Conservation (phyloP, 768 basidiomycete genomes). For the Kwoniella mangroviensis region DNA sequence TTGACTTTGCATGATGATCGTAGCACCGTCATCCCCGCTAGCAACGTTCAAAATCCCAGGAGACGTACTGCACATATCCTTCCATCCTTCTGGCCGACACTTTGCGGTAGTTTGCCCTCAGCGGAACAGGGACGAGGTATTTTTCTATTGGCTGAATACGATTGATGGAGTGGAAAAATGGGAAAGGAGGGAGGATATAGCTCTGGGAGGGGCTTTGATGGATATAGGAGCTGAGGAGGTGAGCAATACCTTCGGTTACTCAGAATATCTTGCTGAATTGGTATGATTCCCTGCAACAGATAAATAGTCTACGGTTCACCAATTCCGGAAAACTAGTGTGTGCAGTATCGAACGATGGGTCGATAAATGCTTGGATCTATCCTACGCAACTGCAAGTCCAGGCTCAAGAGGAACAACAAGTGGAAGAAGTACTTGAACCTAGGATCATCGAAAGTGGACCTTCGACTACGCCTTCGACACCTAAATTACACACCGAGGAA, state of each 20-base stretch:
- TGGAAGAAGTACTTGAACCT: slow-evolving; percentile 4
- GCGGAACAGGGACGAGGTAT: slow-evolving; percentile 44
- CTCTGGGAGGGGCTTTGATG: slow-evolving; percentile 33
- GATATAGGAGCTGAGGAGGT: slow-evolving; percentile 50
- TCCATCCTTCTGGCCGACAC: slow-evolving; percentile 45
- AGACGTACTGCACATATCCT: slow-evolving; percentile 46
- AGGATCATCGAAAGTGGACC: slow-evolving; percentile 20
- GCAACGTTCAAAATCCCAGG: slow-evolving; percentile 40
- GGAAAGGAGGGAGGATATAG: slow-evolving; percentile 41
- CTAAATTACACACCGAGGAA: slow-evolving; percentile 16
- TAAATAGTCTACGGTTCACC: slow-evolving; percentile 46
- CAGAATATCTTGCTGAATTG: neutral
- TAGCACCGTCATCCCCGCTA: slow-evolving; percentile 36
- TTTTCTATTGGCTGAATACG: slow-evolving; percentile 36
- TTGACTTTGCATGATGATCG: neutral
- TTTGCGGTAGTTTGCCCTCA: slow-evolving; percentile 49
- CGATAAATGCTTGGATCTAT: slow-evolving; percentile 45
- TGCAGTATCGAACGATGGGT: slow-evolving; percentile 51
- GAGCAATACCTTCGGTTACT: slow-evolving; percentile 1
- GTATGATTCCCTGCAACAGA: slow-evolving; percentile 25
- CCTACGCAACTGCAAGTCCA: slow-evolving; percentile 17
- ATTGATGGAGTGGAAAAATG: slow-evolving; percentile 36
- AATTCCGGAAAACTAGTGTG: slow-evolving; percentile 45
- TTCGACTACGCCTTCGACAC: slow-evolving; percentile 20
- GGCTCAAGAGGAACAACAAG: slow-evolving; percentile 6